Evolutionary conservation across 371 early-diverging fungal species (phyloP).

Genomic region (Syncephalastrum sp.): DNA sequence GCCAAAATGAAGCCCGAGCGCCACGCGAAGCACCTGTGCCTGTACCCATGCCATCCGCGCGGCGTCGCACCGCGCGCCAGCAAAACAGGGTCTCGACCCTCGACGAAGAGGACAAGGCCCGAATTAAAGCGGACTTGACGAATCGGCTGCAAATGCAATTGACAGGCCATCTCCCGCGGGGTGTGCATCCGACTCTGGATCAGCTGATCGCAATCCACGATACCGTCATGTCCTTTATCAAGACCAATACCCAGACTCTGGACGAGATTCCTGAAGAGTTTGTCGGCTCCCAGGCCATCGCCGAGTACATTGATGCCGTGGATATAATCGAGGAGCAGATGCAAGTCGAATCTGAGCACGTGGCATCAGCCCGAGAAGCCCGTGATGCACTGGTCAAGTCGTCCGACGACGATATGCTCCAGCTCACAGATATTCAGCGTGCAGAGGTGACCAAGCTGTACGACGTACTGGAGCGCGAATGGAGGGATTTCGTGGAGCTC

Average conservation of each 20-base stretch:
- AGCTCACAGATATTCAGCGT: constrained; percentile 42
- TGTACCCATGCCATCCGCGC: constrained; percentile 35
- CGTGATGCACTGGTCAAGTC: constrained; percentile 18
- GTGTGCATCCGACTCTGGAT: constrained; percentile 43
- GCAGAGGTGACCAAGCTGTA: constrained; percentile 32
- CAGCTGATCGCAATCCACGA: constrained; percentile 43
- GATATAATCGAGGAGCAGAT: constrained; percentile 41
- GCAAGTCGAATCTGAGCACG: constrained; percentile 17
- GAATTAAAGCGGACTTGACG: constrained; percentile 43
- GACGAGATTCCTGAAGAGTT: constrained; percentile 46
- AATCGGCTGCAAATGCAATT: constrained; percentile 43
- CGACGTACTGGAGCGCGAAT: constrained; percentile 32
- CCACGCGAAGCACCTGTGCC: constrained; percentile 30
- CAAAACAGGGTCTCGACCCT: constrained; percentile 35
- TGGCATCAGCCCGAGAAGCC: constrained; percentile 35
- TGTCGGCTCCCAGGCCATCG: constrained; percentile 22
- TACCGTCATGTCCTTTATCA: constrained; percentile 37
- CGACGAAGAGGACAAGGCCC: constrained; percentile 41
- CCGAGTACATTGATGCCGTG: constrained; percentile 40
- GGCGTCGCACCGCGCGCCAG: constrained; percentile 17
- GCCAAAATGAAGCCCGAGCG: constrained; percentile 5
- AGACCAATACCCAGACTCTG: constrained; percentile 35
- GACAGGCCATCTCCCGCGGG: constrained; percentile 47
- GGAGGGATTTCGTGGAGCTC: constrained; percentile 35
- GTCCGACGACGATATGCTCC: constrained; percentile 33